Conservation (phyloP, 2,329 filamentous ascomycete species). For the Fusarium udum region DNA sequence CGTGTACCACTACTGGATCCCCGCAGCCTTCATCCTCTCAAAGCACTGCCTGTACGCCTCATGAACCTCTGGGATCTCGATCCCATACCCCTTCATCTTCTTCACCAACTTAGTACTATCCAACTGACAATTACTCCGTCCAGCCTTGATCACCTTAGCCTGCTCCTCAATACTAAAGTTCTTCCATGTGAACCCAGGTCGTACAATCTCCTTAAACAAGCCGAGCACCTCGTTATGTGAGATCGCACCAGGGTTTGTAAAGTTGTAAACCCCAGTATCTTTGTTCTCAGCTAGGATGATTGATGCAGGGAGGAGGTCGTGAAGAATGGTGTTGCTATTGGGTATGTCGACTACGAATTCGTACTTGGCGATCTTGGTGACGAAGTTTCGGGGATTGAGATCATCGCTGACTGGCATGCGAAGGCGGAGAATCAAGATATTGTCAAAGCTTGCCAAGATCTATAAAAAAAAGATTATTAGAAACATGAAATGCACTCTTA, state of each 20-base stretch:
- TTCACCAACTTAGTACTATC: constrained; percentile 69
- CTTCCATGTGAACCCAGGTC: constrained; percentile 68
- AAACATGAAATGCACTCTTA: background rate
- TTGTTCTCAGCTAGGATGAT: constrained; percentile 68
- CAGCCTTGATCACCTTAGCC: constrained; percentile 71
- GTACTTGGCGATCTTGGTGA: constrained; percentile 75
- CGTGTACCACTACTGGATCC: background rate
- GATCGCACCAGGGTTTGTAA: constrained; percentile 75
- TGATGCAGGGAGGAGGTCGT: constrained; percentile 70
- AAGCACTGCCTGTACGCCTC: constrained; percentile 59
- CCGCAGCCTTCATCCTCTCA: background rate
- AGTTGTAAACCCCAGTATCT: constrained; percentile 74
- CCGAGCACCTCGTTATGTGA: constrained; percentile 75
- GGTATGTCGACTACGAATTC: constrained; percentile 72
- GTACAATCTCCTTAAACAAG: constrained; percentile 71
- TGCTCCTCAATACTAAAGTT: constrained; percentile 75
- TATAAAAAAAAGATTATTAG: constrained; percentile 37
- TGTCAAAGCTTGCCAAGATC: constrained; percentile 70
- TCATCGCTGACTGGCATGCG: constrained; percentile 77
- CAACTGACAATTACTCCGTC: constrained; percentile 71
- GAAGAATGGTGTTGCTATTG: constrained; percentile 74
- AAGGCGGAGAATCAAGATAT: constrained; percentile 70
- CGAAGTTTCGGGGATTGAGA: constrained; percentile 72
- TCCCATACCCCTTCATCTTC: constrained; percentile 68
- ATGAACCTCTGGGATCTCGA: constrained; percentile 68